A percentile compares a stretch with the other conserved stretches of the same genome.
phyloP scores from a whole-genome alignment of 2,329 filamentous ascomycete species.

The Cladosporium sp. region DNA sequence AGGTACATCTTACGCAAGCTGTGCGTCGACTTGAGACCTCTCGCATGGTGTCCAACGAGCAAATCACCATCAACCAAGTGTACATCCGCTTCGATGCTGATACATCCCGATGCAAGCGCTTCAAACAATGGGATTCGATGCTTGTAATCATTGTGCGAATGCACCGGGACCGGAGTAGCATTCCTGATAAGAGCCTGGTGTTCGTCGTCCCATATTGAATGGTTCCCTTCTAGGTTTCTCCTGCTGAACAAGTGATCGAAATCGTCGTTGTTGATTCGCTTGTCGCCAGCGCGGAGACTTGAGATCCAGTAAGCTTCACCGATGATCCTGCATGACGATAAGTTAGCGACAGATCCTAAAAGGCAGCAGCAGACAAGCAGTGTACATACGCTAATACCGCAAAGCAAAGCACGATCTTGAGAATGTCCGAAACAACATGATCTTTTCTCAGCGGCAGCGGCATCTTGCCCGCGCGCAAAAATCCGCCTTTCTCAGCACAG shows the following conservation, averaged over 20 bases:
- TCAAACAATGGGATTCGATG: conserved; percentile 55
- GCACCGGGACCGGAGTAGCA: conserved; percentile 55
- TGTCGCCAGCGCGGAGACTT: not conserved
- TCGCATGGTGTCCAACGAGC: conserved; percentile 55
- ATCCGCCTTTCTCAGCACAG: not conserved
- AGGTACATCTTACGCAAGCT: conserved; percentile 56
- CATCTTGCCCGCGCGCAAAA: not conserved
- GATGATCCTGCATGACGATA: not conserved
- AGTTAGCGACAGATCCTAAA: not conserved
- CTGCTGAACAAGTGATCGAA: not conserved
- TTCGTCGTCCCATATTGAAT: not conserved
- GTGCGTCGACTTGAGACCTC: conserved; percentile 46
- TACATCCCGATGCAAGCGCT: conserved; percentile 56
- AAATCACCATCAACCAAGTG: conserved; percentile 54
- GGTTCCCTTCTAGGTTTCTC: not conserved
- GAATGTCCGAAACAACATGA: not conserved
- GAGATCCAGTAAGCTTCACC: not conserved
- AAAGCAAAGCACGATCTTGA: not conserved
- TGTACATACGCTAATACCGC: not conserved
- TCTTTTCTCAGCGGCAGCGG: not conserved
- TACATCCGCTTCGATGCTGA: conserved; percentile 59
- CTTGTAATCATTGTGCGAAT: conserved; percentile 63
- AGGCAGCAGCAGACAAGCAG: not conserved
- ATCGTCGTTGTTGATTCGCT: not conserved
- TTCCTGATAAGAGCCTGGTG: conserved; percentile 27